phyloP scores from a whole-genome alignment of 805 yeast species.

The Pichia cephalocereana region DNA sequence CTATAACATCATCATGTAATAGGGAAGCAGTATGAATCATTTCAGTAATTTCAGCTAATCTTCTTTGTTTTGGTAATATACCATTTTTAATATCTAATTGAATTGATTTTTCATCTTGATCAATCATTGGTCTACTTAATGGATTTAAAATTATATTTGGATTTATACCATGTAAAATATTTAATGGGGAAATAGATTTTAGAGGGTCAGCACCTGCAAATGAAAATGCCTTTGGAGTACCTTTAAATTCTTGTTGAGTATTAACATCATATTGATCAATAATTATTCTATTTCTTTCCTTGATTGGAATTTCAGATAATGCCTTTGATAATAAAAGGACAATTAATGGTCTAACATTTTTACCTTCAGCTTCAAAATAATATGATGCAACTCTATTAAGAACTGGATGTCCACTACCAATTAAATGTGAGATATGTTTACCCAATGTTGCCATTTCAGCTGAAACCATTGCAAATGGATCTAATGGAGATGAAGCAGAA shows the following conservation, averaged over 20 bases:
- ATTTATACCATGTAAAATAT: conserved; percentile 79
- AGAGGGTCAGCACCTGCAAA: conserved; percentile 53
- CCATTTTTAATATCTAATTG: conserved; percentile 54
- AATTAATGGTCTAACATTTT: conserved; percentile 85
- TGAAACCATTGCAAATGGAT: conserved; percentile 86
- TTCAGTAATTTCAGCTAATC: conserved; percentile 95
- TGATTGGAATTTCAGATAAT: conserved; percentile 60
- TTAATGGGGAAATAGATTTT: conserved; percentile 69
- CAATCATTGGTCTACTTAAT: conserved; percentile 68
- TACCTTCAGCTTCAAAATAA: conserved; percentile 94
- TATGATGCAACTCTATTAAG: conserved; percentile 87
- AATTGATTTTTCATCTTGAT: conserved; percentile 41
- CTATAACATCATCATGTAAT: conserved; percentile 95
- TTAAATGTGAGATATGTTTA: conserved; percentile 70
- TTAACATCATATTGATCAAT: conserved; percentile 60
- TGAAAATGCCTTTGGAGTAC: conserved; percentile 44
- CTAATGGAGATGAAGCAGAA: conserved; percentile 40
- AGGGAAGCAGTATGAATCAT: conserved; percentile 97
- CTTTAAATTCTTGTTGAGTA: conserved; percentile 53
- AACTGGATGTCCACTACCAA: conserved; percentile 92
- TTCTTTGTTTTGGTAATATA: conserved; percentile 86
- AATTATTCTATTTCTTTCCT: conserved; percentile 51
- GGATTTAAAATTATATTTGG: conserved; percentile 81
- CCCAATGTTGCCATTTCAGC: conserved; percentile 89
- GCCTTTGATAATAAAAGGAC: conserved; percentile 81